Evolutionary conservation across 176 grass and related monocot genomes (phyloP), one percentile per base, ranked within the genome.

Genomic region (Ensete glaucum): DNA sequence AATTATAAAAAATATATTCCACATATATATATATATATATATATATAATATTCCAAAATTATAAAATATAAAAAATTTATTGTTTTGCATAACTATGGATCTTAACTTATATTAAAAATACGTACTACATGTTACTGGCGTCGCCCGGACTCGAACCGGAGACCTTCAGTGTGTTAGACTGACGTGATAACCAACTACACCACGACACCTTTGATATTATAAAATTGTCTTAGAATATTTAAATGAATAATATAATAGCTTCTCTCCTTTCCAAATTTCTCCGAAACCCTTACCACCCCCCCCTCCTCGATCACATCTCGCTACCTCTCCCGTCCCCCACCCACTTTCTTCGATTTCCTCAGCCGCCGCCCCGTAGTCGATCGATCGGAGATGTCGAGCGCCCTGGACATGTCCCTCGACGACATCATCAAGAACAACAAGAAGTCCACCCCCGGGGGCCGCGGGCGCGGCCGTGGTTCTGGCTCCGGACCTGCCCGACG

Each of bases 181-280:
- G 92, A 92, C 92, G 92, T 96, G 92, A 96, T 92, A 90, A 96
- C 90, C 90, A 96, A 96, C 89, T 96, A 96, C 92, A 96, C 89
- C 89, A 96, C 89, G 85, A 96, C 80, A 92, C 87, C 87, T 0
- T 4, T 43, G 34, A 43, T 0, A 6, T 1, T 1, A 1, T 1
- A 1, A 25, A 25, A 25, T 25, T 25, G 24, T 25, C 24, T 25
- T 25, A 25, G 24, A 1, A 1, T 25, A 43, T 6, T 6, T 43
- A 43, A 43, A 43, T 43, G 0, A 0, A 34, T 43, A 43, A 6
- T 43, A 43, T 29, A 29, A 29, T 29, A 29, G 29, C 2, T 29
- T 29, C 29, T 29, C 3, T 0, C 4, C 34, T 43, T 0, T 6
- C 34, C 4, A 0, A 6, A 0, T 43, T 0, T 6, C 0, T 43